These are phyloP conservation scores for Pelagophyceae sp. DNA, from an alignment of 352 stramenopile species.

Conservation along the genomic window DNA sequence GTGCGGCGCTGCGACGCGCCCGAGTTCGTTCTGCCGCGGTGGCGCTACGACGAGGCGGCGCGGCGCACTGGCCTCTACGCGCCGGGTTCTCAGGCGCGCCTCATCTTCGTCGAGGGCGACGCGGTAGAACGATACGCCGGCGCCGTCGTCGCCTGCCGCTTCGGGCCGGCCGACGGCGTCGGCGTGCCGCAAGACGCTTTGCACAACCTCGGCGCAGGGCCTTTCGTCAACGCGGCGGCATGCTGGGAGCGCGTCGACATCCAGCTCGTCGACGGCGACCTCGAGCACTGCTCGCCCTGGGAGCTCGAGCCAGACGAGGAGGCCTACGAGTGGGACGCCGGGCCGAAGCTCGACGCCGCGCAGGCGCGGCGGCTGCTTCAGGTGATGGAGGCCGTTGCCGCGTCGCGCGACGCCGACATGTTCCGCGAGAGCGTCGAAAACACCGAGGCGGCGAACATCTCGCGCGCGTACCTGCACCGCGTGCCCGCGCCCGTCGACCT, in stretches of 20 bases:
- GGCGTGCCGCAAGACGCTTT: too few relatives aligned
- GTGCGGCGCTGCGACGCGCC: constrained; percentile 29
- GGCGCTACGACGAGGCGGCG: not conserved
- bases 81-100: not conserved
- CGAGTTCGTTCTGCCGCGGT: constrained; percentile 26
- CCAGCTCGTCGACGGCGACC: not conserved
- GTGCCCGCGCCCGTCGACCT: constrained; percentile 21
- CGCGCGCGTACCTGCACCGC: not conserved
- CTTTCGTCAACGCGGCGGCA: not conserved
- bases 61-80: not conserved
- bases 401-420: constrained; percentile 1
- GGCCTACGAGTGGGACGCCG: not conserved
- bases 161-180: not conserved
- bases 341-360: constrained; percentile 5
- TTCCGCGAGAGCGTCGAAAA: constrained; percentile 15
- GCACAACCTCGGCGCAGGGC: not conserved
- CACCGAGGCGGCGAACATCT: not conserved
- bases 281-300: not conserved
- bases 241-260: not conserved
- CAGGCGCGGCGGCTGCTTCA: not conserved
- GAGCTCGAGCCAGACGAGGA: constrained; percentile 17
- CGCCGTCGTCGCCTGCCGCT: not conserved
- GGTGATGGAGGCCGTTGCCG: constrained; percentile 1
- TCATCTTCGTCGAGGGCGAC: not conserved
- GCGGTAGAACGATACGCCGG: not conserved